These are phyloP conservation scores for Scutellaria minor DNA, from an alignment of 257 asterid genomes.

Conservation along the genomic window DNA sequence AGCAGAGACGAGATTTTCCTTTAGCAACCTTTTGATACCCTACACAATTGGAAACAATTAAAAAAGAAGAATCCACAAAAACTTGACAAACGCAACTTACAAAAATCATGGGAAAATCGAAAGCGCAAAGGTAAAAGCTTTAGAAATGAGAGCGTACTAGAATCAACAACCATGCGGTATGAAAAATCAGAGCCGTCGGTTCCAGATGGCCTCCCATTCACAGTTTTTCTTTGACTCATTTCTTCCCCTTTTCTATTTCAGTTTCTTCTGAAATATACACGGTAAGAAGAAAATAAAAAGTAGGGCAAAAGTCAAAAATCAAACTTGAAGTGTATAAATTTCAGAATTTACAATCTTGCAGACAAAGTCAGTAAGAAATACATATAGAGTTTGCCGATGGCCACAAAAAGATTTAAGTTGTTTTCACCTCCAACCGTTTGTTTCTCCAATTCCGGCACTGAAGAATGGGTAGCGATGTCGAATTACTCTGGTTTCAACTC, in stretches of 20 bases:
- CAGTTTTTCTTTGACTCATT: conserved; percentile 63
- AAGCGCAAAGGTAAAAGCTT: background rate
- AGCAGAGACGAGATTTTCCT: conserved; percentile 71
- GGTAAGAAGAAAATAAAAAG: too few species aligned
- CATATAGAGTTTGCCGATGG: too few species aligned
- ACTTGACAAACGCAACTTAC: background rate
- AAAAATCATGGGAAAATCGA: background rate
- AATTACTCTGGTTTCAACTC: too few species aligned
- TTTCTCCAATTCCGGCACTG: too few species aligned
- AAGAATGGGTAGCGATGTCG: too few species aligned
- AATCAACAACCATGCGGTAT: conserved; percentile 95
- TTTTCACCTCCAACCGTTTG: too few species aligned
- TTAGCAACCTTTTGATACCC: conserved; percentile 79
- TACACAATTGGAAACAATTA: conserved; percentile 30
- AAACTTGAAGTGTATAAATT: too few species aligned
- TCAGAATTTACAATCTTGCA: too few species aligned
- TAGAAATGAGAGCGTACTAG: conserved; percentile 50
- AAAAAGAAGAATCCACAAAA: conserved; percentile 3
- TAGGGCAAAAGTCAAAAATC: too few species aligned
- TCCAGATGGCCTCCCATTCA: conserved; percentile 82
- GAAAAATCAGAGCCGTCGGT: conserved; percentile 95
- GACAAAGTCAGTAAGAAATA: too few species aligned
- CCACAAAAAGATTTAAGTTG: too few species aligned
- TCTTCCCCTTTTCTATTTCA: conserved; percentile 13
- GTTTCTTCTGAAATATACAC: background rate